phyloP scores from a whole-genome alignment of 2,329 filamentous ascomycete species.

The Trichoderma atroviride region DNA sequence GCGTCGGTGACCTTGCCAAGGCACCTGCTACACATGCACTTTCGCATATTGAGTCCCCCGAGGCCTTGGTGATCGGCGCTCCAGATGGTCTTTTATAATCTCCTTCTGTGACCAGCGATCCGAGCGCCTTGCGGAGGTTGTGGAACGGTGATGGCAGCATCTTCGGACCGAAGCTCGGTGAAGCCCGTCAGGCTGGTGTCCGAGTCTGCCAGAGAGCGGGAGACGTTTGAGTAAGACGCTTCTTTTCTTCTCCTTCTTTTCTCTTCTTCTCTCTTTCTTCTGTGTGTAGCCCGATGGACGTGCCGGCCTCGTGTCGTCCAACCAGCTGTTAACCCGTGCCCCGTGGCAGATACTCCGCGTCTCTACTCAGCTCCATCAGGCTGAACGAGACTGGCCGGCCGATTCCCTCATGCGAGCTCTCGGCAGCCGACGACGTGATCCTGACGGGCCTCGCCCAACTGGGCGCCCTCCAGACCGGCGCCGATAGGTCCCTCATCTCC shows the following conservation, averaged over 20 bases:
- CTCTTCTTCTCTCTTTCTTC: background rate
- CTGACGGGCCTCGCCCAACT: conserved; percentile 56
- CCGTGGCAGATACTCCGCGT: conserved; percentile 27
- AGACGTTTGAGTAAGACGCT: conserved; percentile 37
- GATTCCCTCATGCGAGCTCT: conserved; percentile 34
- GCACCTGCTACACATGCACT: background rate
- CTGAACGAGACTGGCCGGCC: conserved; percentile 33
- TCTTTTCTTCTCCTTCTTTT: background rate
- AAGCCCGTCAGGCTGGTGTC: conserved; percentile 23
- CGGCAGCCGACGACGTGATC: conserved; percentile 40
- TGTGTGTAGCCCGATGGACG: background rate
- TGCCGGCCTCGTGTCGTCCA: background rate
- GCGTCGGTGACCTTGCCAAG: background rate
- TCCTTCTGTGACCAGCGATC: conserved; percentile 5
- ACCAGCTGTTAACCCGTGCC: conserved; percentile 6
- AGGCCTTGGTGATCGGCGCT: conserved; percentile 13
- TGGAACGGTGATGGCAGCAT: conserved; percentile 21
- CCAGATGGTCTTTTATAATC: conserved; percentile 15
- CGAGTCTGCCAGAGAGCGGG: conserved; percentile 37
- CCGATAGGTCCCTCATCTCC: conserved; percentile 50
- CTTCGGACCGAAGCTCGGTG: conserved; percentile 6
- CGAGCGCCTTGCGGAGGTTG: conserved; percentile 10
- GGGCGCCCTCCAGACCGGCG: conserved; percentile 47
- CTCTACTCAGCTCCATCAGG: conserved; percentile 25
- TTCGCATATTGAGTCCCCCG: background rate